Percentiles rank a stretch among this genome's conserved stretches.
Evolutionary conservation across 78 protist genomes (phyloP).

Genomic region (Chrysochromulina parva): DNA sequence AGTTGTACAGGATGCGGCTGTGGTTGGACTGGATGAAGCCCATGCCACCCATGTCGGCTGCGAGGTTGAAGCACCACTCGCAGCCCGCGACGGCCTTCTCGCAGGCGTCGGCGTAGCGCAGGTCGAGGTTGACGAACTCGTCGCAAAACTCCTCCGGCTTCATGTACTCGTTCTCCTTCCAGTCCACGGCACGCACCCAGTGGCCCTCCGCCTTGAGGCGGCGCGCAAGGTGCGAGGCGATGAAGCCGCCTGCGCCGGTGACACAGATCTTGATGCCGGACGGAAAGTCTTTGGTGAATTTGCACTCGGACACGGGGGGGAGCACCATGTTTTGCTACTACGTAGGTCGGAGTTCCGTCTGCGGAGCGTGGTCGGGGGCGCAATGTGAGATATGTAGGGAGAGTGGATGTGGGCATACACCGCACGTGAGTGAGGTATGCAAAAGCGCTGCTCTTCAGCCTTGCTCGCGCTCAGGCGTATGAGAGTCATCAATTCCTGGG

Average conservation of each 20-base stretch:
- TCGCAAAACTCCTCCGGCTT: constrained; percentile 74
- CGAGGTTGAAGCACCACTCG: constrained; percentile 74
- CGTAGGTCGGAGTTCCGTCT: too few species aligned
- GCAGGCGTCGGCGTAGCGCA: constrained; percentile 61
- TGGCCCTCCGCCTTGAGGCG: constrained; percentile 71
- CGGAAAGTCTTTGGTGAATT: not conserved
- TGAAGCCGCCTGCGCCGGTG: constrained; percentile 86
- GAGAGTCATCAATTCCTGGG: too few species aligned
- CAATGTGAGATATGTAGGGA: too few species aligned
- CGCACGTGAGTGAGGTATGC: too few species aligned
- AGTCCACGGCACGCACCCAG: constrained; percentile 71
- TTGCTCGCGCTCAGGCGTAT: too few species aligned
- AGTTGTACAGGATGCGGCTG: constrained; percentile 69
- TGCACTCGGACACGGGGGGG: not conserved
- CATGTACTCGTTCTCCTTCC: constrained; percentile 78
- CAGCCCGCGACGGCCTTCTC: constrained; percentile 56
- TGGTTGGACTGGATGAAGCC: constrained; percentile 86
- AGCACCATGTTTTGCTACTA: not conserved
- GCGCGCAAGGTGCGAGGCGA: constrained; percentile 79
- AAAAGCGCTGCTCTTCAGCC: too few species aligned
- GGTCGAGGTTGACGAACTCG: constrained; percentile 75
- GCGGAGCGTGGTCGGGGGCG: too few species aligned
- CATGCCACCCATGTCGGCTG: constrained; percentile 87
- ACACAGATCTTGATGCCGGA: constrained; percentile 22
- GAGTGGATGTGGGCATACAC: too few species aligned